Percentiles rank a stretch among this genome's conserved stretches.
Conservation (phyloP, 2,329 filamentous ascomycete species). For the Aspergillus niger region DNA sequence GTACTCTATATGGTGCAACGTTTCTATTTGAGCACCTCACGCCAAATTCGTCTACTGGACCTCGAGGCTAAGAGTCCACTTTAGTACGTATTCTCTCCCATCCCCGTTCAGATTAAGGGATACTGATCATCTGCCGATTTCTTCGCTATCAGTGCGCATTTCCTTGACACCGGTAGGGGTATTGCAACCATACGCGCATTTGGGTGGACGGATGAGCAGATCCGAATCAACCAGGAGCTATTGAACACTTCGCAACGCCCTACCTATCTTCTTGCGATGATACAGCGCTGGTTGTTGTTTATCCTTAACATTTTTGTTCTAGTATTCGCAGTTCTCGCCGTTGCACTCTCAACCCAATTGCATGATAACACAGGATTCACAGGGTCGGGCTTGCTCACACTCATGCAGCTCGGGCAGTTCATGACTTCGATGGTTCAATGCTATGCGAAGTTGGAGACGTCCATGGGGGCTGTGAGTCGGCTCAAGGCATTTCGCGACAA, state of each 20-base stretch:
- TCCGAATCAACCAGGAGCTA: slow-evolving; percentile 38
- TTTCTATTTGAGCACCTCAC: slow-evolving; percentile 50
- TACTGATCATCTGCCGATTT: too few species aligned
- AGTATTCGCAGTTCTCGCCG: neutral
- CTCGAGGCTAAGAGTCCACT: slow-evolving; percentile 54
- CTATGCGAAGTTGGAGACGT: too few species aligned
- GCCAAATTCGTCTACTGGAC: slow-evolving; percentile 55
- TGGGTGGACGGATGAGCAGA: slow-evolving; percentile 46
- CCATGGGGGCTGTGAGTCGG: too few species aligned
- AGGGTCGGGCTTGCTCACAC: too few species aligned
- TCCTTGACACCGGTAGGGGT: slow-evolving; percentile 53
- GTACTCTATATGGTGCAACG: slow-evolving; percentile 45
- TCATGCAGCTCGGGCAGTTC: too few species aligned
- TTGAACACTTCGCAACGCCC: slow-evolving; percentile 46
- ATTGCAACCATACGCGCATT: slow-evolving; percentile 55
- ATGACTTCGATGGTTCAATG: too few species aligned
- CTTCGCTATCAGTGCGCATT: slow-evolving; percentile 37
- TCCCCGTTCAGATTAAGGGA: too few species aligned
- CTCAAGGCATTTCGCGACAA: too few species aligned
- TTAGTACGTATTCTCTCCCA: slow-evolving; percentile 31
- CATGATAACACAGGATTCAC: neutral
- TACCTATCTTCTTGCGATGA: slow-evolving; percentile 47
- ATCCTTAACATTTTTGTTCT: slow-evolving; percentile 46
- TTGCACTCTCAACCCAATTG: neutral
- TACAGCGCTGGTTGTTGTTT: slow-evolving; percentile 47